Evolutionary conservation across 1,284 basidiomycete species (phyloP), one percentile per base, ranked within the genome.

Genomic region (Vanrija sp.): DNA sequence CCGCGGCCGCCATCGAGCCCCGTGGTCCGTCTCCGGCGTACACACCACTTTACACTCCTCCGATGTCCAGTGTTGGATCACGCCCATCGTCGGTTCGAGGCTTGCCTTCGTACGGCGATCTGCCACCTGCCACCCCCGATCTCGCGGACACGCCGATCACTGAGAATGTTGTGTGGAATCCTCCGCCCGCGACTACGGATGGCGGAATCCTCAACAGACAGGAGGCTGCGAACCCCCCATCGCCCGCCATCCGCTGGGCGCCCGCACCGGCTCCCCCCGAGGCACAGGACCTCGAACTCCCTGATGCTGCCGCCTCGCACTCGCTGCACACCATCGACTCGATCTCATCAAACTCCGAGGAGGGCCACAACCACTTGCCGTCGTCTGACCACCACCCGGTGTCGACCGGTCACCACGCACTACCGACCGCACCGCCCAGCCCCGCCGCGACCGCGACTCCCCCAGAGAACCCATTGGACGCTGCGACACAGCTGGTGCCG

Each of bases 11-110:
- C 16, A 42, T 19, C 47, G 19, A 46, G 12, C 64, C 72, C 15
- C 57, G 75, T 42, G 76, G 75, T 3, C 75, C 75, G 5, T 74
- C 74, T 1, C 76, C 75, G 4, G 75, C 76, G 1, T 77, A 76
- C 50, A 74, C 72, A 0, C 64, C 69, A 18, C 6, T 57, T 23
- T 26, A 42, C 14, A 38, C 50, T 1, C 38, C 57, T 10, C 49
- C 53, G 10, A 43, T 46, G 21, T 46, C 44, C 9, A 21, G 15
- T 15, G 21, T 46, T 16, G 44, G 26, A 46, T 25, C 21, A 9
- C 21, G 44, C 10, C 44, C 21, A 15, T 46, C 44, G 28, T 26
- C 44, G 7, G 19, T 46, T 12, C 44, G 21, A 8, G 44, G 28
- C 12, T 9, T 34, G 34, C 34, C 34, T 12, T 8, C 34, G 10